Evolutionary conservation across 306 rosid species (phyloP).

Genomic region (Vicia sativa): DNA sequence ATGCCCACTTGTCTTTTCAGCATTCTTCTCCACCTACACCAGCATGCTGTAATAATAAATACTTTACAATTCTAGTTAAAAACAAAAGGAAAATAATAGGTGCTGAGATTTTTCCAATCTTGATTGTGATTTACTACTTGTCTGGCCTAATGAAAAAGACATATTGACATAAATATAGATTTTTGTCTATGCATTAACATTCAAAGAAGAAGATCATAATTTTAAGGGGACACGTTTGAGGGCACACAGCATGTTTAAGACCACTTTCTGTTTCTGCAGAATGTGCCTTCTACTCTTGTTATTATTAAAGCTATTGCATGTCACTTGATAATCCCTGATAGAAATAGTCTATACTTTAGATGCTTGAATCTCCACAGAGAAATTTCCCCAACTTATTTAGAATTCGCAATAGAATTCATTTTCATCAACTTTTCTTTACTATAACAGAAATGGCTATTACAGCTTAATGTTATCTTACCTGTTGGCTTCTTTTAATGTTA

Average conservation of each 20-base stretch:
- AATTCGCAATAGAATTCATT: conserved; percentile 31
- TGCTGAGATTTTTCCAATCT: conserved; percentile 20
- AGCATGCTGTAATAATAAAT: conserved; percentile 36
- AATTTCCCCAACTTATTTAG: conserved; percentile 14
- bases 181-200: conserved; percentile 12
- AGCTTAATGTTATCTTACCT: conserved; percentile 1
- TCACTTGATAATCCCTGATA: conserved; percentile 1
- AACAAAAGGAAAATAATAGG: background rate
- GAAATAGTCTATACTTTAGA: conserved; percentile 23
- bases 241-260: background rate
- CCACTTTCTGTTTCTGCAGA: conserved; percentile 25
- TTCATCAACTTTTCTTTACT: conserved; percentile 11
- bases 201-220: background rate
- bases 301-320: background rate
- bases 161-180: background rate
- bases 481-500: conserved; percentile 22
- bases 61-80: conserved; percentile 27
- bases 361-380: conserved; percentile 8
- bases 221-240: background rate
- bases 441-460: conserved; percentile 16
- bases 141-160: conserved; percentile 15
- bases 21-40: conserved; percentile 54
- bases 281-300: background rate
- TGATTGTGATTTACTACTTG: conserved; percentile 6
- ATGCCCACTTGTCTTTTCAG: conserved; percentile 56